Conservation (phyloP, 345 rosid genomes). For the Brassica incana region DNA sequence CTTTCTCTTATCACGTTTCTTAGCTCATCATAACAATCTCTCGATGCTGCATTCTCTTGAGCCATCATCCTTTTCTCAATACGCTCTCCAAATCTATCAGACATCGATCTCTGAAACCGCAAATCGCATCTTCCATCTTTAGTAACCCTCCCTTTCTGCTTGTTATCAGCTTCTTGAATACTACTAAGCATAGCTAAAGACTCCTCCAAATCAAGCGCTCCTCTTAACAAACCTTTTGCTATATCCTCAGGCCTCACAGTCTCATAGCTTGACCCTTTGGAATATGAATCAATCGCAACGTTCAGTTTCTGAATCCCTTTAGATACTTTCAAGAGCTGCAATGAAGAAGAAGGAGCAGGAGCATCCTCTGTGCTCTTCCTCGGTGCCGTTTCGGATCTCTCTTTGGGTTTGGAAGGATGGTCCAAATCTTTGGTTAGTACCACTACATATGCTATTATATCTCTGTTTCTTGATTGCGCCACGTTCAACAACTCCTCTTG, state of each 20-base stretch:
- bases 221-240: constrained; percentile 71
- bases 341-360: constrained; percentile 40
- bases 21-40: constrained; percentile 64
- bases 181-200: constrained; percentile 72
- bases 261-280: constrained; percentile 47
- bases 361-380: constrained; percentile 32
- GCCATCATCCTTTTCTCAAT: constrained; percentile 26
- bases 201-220: constrained; percentile 87
- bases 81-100: constrained; percentile 42
- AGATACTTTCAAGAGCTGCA: constrained; percentile 76
- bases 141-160: constrained; percentile 48
- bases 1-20: constrained; percentile 57
- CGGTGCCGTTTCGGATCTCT: constrained; percentile 35
- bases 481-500: constrained; percentile 81
- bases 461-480: constrained; percentile 67
- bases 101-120: constrained; percentile 42
- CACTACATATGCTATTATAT: constrained; percentile 36
- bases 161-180: constrained; percentile 73
- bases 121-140: constrained; percentile 40
- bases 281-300: constrained; percentile 62
- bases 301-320: constrained; percentile 84
- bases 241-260: constrained; percentile 54
- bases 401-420: constrained; percentile 27
- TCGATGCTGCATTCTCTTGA: constrained; percentile 51
- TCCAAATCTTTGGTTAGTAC: constrained; percentile 16